Evolutionary conservation across 805 yeast species (phyloP), one percentile per base, ranked within the genome.

Genomic region (Kazachstania africana): DNA sequence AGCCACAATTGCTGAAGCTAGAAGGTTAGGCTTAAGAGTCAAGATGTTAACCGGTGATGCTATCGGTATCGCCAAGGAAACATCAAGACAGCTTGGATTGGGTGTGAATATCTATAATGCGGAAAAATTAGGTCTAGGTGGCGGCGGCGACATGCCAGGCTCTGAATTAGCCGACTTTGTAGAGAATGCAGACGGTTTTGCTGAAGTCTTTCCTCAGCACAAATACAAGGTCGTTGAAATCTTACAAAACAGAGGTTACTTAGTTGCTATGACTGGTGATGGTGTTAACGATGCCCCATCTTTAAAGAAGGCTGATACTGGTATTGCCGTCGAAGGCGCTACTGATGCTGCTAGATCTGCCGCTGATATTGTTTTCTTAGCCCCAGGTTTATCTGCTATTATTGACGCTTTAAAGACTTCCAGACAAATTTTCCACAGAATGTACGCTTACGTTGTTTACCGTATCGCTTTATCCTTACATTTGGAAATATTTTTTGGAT

Each of bases 11-110:
- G 63, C 70, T 63, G 95, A 85, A 68, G 95, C 95, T 52, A 77
- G 80, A 69, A 57, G 67, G 48, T 75, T 85, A 57, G 95, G 95
- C 75, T 74, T 85, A 59, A 78, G 91, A 68, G 91, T 85, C 53
- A 85, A 85, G 79, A 85, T 85, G 95, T 77, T 85, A 63, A 85
- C 95, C 68, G 95, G 95, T 77, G 95, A 85, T 70, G 95, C 95
- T 63, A 95, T 85, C 58, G 95, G 95, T 75, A 85, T 85, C 68
- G 95, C 95, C 57, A 81, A 84, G 75, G 95, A 85, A 72, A 85
- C 95, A 61, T 83, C 94, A 68, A 81, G 95, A 68, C 95, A 85
- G 74, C 75, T 85, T 63, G 95, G 95, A 63, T 70, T 85, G 52
- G 95, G 95, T 68, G 80, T 93, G 52, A 83, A 83, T 79, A 84